phyloP scores from a whole-genome alignment of 2,329 filamentous ascomycete genomes.

The Hypoxylon sp. region DNA sequence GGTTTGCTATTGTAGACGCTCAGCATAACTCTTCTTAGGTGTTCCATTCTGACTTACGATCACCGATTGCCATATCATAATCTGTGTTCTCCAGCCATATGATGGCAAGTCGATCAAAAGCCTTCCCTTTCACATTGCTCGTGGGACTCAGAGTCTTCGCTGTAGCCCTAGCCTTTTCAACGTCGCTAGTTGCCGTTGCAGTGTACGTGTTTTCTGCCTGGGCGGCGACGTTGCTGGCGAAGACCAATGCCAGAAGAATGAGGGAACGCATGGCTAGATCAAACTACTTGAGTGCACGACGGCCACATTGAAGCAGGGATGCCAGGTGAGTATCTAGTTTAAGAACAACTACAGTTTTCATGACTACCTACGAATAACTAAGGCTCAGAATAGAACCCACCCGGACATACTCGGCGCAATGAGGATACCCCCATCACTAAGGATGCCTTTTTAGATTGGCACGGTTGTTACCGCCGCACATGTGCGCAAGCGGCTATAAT shows the following conservation, averaged over 20 bases:
- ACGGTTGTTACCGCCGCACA: conserved; percentile 23
- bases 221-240: conserved; percentile 41
- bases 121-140: conserved; percentile 75
- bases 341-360: conserved; percentile 4
- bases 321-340: neutral
- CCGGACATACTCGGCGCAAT: conserved; percentile 15
- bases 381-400: neutral
- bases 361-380: neutral
- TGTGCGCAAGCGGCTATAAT: conserved; percentile 11
- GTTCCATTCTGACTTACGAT: conserved; percentile 62
- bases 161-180: conserved; percentile 70
- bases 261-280: conserved; percentile 44
- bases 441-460: conserved; percentile 6
- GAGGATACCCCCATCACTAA: conserved; percentile 1
- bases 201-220: conserved; percentile 58
- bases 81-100: conserved; percentile 85
- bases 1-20: conserved; percentile 58
- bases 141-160: conserved; percentile 71
- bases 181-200: conserved; percentile 63
- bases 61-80: conserved; percentile 73
- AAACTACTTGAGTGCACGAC: conserved; percentile 3
- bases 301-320: neutral
- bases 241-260: conserved; percentile 42
- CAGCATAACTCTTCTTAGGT: conserved; percentile 7
- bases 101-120: conserved; percentile 78